Evolutionary conservation across 306 rosid species (phyloP).

Genomic region (Dryas drummondii): DNA sequence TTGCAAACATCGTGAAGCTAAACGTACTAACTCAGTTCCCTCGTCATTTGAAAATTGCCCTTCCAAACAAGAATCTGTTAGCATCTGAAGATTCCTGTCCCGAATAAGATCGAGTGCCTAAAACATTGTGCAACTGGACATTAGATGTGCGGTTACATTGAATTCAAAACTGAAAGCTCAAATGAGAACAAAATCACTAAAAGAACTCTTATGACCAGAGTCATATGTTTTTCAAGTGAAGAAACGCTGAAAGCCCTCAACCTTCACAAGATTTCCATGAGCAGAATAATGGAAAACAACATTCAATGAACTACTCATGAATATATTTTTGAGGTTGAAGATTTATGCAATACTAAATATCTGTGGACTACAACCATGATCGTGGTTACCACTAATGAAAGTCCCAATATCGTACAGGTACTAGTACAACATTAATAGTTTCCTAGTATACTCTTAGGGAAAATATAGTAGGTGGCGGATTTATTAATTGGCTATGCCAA

Average conservation of each 20-base stretch:
- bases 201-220: background rate
- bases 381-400: background rate
- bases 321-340: background rate
- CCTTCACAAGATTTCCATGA: background rate
- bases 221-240: background rate
- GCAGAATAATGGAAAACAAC: slow-evolving; percentile 4
- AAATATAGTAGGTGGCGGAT: too few species aligned
- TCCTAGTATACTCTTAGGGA: background rate
- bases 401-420: background rate
- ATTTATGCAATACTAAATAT: background rate
- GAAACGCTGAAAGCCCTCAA: slow-evolving; percentile 1
- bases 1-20: slow-evolving; percentile 88
- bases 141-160: slow-evolving; percentile 27
- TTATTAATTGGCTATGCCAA: too few species aligned
- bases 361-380: background rate
- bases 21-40: slow-evolving; percentile 87
- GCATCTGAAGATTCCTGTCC: slow-evolving; percentile 80
- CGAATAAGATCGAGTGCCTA: slow-evolving; percentile 96
- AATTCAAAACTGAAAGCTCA: slow-evolving; percentile 17
- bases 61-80: slow-evolving; percentile 93
- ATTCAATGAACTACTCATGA: background rate
- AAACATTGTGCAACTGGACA: slow-evolving; percentile 26
- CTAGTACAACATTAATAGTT: background rate
- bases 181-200: background rate
- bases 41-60: slow-evolving; percentile 89